A percentile compares a stretch with the other conserved stretches of the same genome.
These are phyloP conservation scores for Monilinia fructicola DNA, from an alignment of 2,329 filamentous ascomycete species.

Conservation along the genomic window DNA sequence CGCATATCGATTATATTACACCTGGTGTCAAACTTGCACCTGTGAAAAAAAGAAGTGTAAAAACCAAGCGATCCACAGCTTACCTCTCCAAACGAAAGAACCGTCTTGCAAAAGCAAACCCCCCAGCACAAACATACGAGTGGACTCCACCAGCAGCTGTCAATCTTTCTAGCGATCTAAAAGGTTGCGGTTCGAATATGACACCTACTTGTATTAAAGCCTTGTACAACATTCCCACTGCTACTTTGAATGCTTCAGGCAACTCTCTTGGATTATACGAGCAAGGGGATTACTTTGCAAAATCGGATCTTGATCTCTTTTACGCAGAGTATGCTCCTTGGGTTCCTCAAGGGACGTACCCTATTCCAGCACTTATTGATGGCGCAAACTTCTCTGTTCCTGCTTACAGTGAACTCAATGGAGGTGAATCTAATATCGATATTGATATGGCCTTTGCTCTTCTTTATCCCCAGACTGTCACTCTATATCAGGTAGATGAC, in stretches of 20 bases:
- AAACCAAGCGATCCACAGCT: constrained; percentile 23
- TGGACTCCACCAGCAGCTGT: constrained; percentile 15
- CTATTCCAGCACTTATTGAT: constrained; percentile 32
- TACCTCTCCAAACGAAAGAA: constrained; percentile 15
- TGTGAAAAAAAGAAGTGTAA: constrained; percentile 27
- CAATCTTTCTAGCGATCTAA: constrained; percentile 21
- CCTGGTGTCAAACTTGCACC: constrained; percentile 44
- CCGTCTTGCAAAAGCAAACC: constrained; percentile 1
- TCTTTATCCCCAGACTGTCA: constrained; percentile 30
- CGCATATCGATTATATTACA: constrained; percentile 50
- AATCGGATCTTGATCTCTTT: constrained; percentile 29
- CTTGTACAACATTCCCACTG: constrained; percentile 40
- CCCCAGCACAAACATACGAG: background rate
- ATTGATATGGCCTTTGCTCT: constrained; percentile 39
- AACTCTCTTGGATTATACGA: constrained; percentile 27
- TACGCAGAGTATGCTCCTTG: constrained; percentile 26
- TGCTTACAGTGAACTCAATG: constrained; percentile 12
- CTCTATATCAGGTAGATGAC: constrained; percentile 37
- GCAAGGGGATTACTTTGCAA: constrained; percentile 30
- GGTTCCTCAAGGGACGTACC: constrained; percentile 28
- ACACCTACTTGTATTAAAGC: constrained; percentile 33
- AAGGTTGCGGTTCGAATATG: constrained; percentile 28
- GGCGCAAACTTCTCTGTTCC: constrained; percentile 30
- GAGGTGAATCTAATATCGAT: constrained; percentile 41
- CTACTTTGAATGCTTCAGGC: constrained; percentile 20